Evolutionary conservation across 257 asterid species (phyloP).

Genomic region (Hygrophila difformis): DNA sequence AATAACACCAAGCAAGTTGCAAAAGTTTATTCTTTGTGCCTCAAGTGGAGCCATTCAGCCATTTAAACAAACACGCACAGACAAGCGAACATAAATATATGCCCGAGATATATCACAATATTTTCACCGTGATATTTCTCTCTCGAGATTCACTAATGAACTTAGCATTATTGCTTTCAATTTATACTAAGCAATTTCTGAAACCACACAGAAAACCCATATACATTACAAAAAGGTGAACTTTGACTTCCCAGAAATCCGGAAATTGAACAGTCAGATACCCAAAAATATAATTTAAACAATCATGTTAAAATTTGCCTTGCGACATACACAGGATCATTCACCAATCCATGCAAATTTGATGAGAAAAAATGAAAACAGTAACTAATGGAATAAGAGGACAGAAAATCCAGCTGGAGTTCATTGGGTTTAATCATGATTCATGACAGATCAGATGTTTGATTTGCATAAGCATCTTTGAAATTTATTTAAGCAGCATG

Average conservation of each 20-base stretch:
- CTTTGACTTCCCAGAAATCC: too few species aligned
- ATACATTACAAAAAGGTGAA: too few species aligned
- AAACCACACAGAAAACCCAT: too few species aligned
- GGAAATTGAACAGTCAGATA: too few species aligned
- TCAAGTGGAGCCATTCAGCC: not conserved
- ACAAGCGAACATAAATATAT: not conserved
- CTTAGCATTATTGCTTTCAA: too few species aligned
- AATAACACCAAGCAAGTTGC: slow-evolving; percentile 1
- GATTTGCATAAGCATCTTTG: slow-evolving; percentile 17
- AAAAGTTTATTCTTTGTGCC: not conserved
- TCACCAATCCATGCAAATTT: not conserved
- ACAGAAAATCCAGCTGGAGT: slow-evolving; percentile 26
- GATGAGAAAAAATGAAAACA: not conserved
- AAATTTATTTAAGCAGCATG: slow-evolving; percentile 15
- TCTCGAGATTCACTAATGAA: too few species aligned
- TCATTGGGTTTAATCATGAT: slow-evolving; percentile 24
- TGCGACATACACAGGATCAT: too few species aligned
- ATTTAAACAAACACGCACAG: not conserved
- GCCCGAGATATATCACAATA: too few species aligned
- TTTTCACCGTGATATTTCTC: too few species aligned
- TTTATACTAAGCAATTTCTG: too few species aligned
- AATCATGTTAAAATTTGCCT: too few species aligned
- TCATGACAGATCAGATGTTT: slow-evolving; percentile 7
- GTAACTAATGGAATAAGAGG: slow-evolving; percentile 2
- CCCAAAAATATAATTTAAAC: too few species aligned